Evolutionary conservation across 371 early-diverging fungal genomes (phyloP).

Genomic region (Blakeslea trispora): DNA sequence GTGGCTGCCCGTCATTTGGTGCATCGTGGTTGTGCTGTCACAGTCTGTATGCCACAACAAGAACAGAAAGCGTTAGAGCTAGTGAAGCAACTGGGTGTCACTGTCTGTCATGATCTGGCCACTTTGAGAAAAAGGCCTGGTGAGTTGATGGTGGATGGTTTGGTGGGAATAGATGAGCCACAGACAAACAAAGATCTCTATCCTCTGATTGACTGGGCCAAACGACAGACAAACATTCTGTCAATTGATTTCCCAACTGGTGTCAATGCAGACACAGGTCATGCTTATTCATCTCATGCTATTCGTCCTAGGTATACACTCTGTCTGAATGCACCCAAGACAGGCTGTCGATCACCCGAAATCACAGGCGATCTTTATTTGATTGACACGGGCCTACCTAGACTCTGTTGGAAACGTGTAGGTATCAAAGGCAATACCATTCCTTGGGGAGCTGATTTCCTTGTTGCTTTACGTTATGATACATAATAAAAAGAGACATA

Average conservation of each 20-base stretch:
- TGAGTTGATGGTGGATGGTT: conserved; percentile 78
- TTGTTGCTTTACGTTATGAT: conserved; percentile 66
- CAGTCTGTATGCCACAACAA: conserved; percentile 52
- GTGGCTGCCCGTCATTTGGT: conserved; percentile 72
- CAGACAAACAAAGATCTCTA: conserved; percentile 15
- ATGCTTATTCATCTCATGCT: conserved; percentile 33
- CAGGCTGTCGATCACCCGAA: conserved; percentile 55
- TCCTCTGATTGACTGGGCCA: conserved; percentile 72
- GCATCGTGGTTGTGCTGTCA: conserved; percentile 72
- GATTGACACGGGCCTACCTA: conserved; percentile 80
- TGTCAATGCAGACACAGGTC: conserved; percentile 57
- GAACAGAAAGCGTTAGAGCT: conserved; percentile 2
- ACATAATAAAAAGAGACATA: no score
- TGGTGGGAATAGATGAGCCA: conserved; percentile 62
- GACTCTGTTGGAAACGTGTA: conserved; percentile 61
- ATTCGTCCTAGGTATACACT: conserved; percentile 73
- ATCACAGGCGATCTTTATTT: conserved; percentile 74
- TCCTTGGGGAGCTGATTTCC: conserved; percentile 76
- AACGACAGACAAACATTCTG: conserved; percentile 62
- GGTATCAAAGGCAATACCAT: conserved; percentile 58
- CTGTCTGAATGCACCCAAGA: conserved; percentile 75
- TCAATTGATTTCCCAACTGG: conserved; percentile 78
- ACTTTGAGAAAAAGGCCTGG: conserved; percentile 4
- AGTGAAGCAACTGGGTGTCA: conserved; percentile 41
- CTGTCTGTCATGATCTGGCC: conserved; percentile 14